Conservation (phyloP, 169 alveolate species). For the Toxoplasma gondii region DNA sequence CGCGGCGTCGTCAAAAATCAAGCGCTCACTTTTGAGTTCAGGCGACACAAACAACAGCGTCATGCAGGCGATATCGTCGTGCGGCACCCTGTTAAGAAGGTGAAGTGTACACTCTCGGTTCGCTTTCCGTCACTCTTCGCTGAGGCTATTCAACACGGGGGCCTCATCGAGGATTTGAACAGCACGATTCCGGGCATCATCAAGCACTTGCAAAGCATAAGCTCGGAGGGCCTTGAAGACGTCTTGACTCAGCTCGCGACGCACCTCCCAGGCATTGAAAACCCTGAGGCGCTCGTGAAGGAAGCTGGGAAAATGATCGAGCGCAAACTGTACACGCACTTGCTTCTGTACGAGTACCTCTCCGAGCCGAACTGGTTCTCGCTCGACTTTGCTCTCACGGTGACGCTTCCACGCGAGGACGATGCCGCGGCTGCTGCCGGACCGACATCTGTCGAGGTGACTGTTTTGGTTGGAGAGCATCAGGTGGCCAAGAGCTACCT, state of each 20-base stretch:
- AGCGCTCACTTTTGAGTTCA: neutral
- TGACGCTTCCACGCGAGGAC: constrained; percentile 9
- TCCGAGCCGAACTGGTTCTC: constrained; percentile 2
- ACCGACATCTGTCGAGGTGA: neutral
- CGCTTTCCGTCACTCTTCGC: neutral
- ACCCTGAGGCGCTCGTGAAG: neutral
- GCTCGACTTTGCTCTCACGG: neutral
- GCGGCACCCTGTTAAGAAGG: neutral
- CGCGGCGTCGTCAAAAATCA: neutral
- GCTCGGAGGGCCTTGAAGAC: neutral
- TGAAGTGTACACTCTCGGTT: neutral
- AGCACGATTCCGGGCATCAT: neutral
- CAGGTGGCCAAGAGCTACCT: neutral
- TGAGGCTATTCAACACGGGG: neutral
- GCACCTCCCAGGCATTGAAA: neutral
- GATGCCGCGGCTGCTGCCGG: neutral
- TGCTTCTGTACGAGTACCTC: constrained; percentile 11
- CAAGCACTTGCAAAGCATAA: neutral
- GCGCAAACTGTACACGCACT: neutral
- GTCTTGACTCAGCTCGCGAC: neutral
- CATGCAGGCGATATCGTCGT: neutral
- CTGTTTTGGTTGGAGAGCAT: neutral
- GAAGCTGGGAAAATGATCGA: neutral
- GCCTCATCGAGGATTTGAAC: neutral
- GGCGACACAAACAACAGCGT: neutral